Percentiles rank a stretch among this genome's conserved stretches.
Conservation (phyloP, 345 rosid species). For the Rhodamnia argentea region DNA sequence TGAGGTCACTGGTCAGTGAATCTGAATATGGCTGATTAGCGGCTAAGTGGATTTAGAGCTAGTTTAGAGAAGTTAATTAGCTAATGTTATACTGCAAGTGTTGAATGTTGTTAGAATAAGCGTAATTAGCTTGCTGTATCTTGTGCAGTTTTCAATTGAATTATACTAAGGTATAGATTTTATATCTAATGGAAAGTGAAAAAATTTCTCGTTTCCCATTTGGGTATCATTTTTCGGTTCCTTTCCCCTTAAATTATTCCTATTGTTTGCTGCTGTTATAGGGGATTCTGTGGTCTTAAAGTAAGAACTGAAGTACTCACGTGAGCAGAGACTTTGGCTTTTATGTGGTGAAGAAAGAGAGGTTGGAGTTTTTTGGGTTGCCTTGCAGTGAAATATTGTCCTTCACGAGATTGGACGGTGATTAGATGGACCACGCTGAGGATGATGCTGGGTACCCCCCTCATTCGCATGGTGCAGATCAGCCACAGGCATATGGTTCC, state of each 20-base stretch:
- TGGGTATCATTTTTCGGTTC: not conserved
- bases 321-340: not conserved
- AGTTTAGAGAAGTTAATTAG: not conserved
- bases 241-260: not conserved
- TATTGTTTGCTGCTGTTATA: not conserved
- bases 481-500: constrained; percentile 31
- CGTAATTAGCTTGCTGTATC: not conserved
- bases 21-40: not conserved
- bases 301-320: not conserved
- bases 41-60: not conserved
- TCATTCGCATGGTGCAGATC: constrained; percentile 33
- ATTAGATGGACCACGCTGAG: constrained; percentile 60
- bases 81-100: not conserved
- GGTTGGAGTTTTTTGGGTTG: not conserved
- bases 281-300: not conserved
- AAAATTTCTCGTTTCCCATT: not conserved
- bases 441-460: constrained; percentile 65
- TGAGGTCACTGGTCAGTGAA: not conserved
- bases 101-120: not conserved
- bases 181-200: not conserved
- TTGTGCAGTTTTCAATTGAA: not conserved
- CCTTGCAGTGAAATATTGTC: not conserved
- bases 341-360: not conserved
- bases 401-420: not conserved
- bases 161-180: not conserved